Percentiles rank a stretch among this genome's conserved stretches.
These are phyloP conservation scores for Pilasporangium apinafurcum DNA, from an alignment of 352 stramenopile genomes.

Conservation along the genomic window DNA sequence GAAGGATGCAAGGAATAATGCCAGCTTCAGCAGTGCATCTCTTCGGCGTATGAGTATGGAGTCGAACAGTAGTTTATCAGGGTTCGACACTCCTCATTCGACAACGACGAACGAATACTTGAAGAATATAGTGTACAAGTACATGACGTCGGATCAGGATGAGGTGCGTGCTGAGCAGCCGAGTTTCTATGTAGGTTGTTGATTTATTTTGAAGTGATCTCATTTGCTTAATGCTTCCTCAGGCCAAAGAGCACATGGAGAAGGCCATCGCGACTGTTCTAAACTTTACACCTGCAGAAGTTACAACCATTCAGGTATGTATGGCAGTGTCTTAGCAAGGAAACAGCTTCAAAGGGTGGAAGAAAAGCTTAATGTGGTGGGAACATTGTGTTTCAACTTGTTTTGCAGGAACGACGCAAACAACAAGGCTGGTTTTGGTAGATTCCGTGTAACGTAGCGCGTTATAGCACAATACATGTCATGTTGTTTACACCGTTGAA, in stretches of 20 bases:
- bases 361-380: too few relatives aligned
- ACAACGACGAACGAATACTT: slow-evolving; percentile 86
- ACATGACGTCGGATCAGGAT: slow-evolving; percentile 83
- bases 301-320: slow-evolving; percentile 54
- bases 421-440: slow-evolving; percentile 71
- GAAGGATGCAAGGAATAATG: slow-evolving; percentile 23
- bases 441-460: too few relatives aligned
- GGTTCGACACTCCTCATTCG: slow-evolving; percentile 73
- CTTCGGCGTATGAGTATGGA: slow-evolving; percentile 72
- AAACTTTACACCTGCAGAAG: slow-evolving; percentile 72
- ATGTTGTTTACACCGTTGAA: too few relatives aligned
- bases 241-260: slow-evolving; percentile 86
- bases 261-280: slow-evolving; percentile 85
- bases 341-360: too few relatives aligned
- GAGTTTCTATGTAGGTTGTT: background rate
- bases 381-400: background rate
- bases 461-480: slow-evolving; percentile 9
- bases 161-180: slow-evolving; percentile 26
- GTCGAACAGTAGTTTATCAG: slow-evolving; percentile 73
- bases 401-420: slow-evolving; percentile 40
- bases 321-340: too few relatives aligned
- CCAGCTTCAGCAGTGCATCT: slow-evolving; percentile 14
- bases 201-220: background rate
- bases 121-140: slow-evolving; percentile 90
- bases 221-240: slow-evolving; percentile 1